Evolutionary conservation across 2,329 filamentous ascomycete species (phyloP), one percentile per base, ranked within the genome.

Genomic region (Colletotrichum echinochloae): DNA sequence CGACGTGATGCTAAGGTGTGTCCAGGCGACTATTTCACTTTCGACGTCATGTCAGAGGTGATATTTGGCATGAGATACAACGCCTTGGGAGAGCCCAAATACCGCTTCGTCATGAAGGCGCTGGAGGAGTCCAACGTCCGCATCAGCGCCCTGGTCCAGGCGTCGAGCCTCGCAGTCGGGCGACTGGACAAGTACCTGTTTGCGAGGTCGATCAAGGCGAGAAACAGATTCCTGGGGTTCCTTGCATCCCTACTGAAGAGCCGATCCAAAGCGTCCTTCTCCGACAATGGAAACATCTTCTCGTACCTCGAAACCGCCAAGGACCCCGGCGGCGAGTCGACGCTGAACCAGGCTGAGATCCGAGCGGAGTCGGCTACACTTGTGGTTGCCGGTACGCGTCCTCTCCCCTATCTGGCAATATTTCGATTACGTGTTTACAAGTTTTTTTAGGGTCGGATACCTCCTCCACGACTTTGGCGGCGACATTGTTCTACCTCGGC

Each of bases 271-370:
- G 73, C 16, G 23, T 65, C 44, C 18, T 72, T 73, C 33, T 52
- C 80, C 48, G 77, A 78, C 46, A 83, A 83, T 61, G 83, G 81
- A 69, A 83, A 86, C 63, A 83, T 85, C 73, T 84, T 86, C 74
- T 81, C 84, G 65, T 84, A 84, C 69, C 76, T 86, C 28, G 76
- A 85, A 80, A 84, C 66, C 81, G 82, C 44, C 81, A 81, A 64
- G 83, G 81, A 84, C 72, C 83, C 83, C 0, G 82, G 82, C 63
- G 79, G 83, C 39, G 80, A 80, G 0, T 79, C 85, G 18, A 81
- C 76, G 16, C 81, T 79, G 0, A 78, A 77, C 11, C 83, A 85
- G 66, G 79, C 49, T 33, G 65, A 63, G 12, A 63, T 86, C 11
- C 82, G 82, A 79, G 44, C 82, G 84, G 73, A 79, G 20, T 67